These are phyloP conservation scores for Hirschioporus abietinus DNA, from an alignment of 768 basidiomycete species.

Conservation along the genomic window DNA sequence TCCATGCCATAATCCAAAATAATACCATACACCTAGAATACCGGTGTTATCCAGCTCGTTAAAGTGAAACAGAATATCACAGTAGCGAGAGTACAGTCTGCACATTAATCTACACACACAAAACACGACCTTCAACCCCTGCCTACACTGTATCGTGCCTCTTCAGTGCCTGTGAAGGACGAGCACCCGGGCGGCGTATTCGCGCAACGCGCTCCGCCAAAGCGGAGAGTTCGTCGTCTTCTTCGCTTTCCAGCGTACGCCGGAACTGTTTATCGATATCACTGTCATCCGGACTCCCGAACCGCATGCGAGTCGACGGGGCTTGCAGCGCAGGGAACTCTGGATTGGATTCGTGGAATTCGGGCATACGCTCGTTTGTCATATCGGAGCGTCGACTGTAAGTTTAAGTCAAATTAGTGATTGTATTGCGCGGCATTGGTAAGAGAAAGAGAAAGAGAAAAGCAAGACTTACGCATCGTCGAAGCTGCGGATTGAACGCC, in stretches of 20 bases:
- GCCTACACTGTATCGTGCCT: constrained; percentile 52
- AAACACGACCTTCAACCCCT: neutral
- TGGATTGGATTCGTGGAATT: constrained; percentile 31
- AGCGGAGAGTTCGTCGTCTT: constrained; percentile 45
- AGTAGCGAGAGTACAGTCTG: neutral
- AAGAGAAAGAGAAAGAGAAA: constrained; percentile 8
- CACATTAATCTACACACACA: neutral
- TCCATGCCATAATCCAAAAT: too few species aligned
- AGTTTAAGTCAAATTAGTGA: constrained; percentile 3
- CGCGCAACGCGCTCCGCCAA: constrained; percentile 60
- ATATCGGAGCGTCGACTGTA: constrained; percentile 65
- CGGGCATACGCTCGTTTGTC: constrained; percentile 70
- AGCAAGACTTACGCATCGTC: constrained; percentile 61
- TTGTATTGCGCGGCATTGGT: neutral
- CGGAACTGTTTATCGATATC: constrained; percentile 66
- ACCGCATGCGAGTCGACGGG: constrained; percentile 53
- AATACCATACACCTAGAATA: too few species aligned
- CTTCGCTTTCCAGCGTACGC: constrained; percentile 51
- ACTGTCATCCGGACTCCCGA: constrained; percentile 31
- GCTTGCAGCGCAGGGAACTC: constrained; percentile 47
- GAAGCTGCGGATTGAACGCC: constrained; percentile 62
- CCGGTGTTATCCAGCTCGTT: too few species aligned
- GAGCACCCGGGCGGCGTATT: constrained; percentile 37
- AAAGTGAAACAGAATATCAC: neutral
- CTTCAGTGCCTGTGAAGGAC: constrained; percentile 49